A percentile compares a stretch with the other conserved stretches of the same genome.
phyloP scores from a whole-genome alignment of 768 basidiomycete species.

The Rhodocollybia butyracea region DNA sequence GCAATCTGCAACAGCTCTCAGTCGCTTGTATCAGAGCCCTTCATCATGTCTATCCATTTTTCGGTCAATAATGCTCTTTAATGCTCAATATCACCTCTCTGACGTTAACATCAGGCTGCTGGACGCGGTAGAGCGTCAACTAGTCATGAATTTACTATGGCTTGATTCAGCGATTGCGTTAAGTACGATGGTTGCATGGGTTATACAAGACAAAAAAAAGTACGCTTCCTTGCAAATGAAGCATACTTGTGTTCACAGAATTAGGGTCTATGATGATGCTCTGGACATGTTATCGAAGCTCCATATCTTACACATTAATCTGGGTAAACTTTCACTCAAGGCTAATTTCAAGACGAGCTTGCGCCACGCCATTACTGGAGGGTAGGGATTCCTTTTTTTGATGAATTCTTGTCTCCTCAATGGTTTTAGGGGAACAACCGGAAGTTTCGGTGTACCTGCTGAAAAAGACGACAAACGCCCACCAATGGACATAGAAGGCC shows the following conservation, averaged over 20 bases:
- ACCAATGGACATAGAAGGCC: slow-evolving; percentile 48
- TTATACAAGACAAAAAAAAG: slow-evolving; percentile 71
- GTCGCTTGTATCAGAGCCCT: slow-evolving; percentile 78
- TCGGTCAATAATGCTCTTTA: slow-evolving; percentile 47
- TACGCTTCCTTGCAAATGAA: slow-evolving; percentile 26
- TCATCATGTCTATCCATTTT: slow-evolving; percentile 90
- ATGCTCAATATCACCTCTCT: slow-evolving; percentile 13
- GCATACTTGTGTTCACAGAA: slow-evolving; percentile 11
- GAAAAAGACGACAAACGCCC: slow-evolving; percentile 60
- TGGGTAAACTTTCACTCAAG: slow-evolving; percentile 66
- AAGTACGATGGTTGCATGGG: slow-evolving; percentile 75
- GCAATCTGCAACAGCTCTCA: slow-evolving; percentile 74
- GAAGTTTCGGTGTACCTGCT: slow-evolving; percentile 83
- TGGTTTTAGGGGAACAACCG: slow-evolving; percentile 58
- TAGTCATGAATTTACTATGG: slow-evolving; percentile 89
- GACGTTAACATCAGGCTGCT: slow-evolving; percentile 52
- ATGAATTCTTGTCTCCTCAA: not conserved
- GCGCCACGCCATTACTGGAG: slow-evolving; percentile 83
- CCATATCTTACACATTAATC: slow-evolving; percentile 63
- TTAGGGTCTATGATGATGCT: slow-evolving; percentile 70
- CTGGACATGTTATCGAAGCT: slow-evolving; percentile 59
- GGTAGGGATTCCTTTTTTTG: slow-evolving; percentile 44
- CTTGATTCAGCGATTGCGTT: slow-evolving; percentile 68
- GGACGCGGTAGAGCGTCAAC: slow-evolving; percentile 74
- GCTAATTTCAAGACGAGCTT: slow-evolving; percentile 75